Evolutionary conservation across 2,329 filamentous ascomycete genomes (phyloP), one percentile per base, ranked within the genome.

Genomic region (Coniochaeta sp.): DNA sequence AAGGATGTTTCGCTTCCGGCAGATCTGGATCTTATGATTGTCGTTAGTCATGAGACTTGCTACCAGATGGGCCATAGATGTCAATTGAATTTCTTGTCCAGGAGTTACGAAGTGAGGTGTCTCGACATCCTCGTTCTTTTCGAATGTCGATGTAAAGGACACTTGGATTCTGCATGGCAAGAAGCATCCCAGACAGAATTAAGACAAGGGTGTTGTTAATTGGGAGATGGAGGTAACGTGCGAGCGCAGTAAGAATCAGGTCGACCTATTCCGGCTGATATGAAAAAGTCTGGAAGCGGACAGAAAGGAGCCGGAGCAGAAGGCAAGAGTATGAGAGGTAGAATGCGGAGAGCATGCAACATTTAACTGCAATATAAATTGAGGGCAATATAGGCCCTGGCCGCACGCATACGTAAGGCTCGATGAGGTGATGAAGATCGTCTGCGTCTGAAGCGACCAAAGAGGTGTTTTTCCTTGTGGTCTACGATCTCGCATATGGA

Each of bases 251-350:
- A 31, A 22, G 31, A 31, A 31, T 31, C 22, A 52, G 52, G 54
- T 57, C 34, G 31, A 57, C 54, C 54, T 57, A 36, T 57, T 57
- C 54, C 54, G 54, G 54, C 54, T 57, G 47, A 57, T 57, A 14
- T 57, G 54, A 24, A 34, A n/a, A 38, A 57, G 54, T 31, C 7
- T 55, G 54, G 54, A 36, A 58, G 19, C 57, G 57, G 34, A 31
- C 6, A n/a, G n/a, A 44, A 36, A 19, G 57, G 17, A 47, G 26
- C 24, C 57, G 36, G 36, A 58, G 57, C 19, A 59, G 43, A 47
- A 47, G 43, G 34, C n/a, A n/a, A 26, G 3, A 34, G 11, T 22
- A 38, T 3, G n/a, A 57, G 11, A 28, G 33, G 33, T 38, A 57
- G 31, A 34, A 57, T 57, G 28, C 31, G 34, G 54, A 57, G 31